Percentiles rank a stretch among this genome's conserved stretches.
These are phyloP conservation scores for Eimeria tenella DNA, from an alignment of 169 alveolate genomes.

Conservation along the genomic window DNA sequence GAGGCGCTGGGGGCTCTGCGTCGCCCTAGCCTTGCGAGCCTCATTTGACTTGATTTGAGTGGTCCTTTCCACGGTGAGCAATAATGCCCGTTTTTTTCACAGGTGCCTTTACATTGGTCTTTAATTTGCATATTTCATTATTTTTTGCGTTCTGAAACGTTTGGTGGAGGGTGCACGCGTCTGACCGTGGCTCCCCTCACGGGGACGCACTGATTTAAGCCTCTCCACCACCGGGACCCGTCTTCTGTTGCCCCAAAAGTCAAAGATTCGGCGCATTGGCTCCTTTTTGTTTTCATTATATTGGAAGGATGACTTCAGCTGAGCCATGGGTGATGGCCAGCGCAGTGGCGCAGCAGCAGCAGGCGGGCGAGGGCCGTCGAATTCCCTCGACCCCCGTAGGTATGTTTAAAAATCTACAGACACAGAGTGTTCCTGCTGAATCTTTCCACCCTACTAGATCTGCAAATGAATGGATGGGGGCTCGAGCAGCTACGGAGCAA, in stretches of 20 bases:
- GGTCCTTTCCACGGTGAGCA: too few relatives aligned
- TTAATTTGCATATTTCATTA: not conserved
- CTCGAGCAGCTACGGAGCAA: constrained; percentile 21
- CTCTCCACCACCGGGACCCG: not conserved
- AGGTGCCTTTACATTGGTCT: not conserved
- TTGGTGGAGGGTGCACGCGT: not conserved
- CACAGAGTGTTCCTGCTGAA: constrained; percentile 35
- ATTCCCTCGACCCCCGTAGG: not conserved
- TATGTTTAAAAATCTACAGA: not conserved
- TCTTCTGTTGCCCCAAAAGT: not conserved
- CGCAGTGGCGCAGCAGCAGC: not conserved
- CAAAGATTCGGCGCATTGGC: not conserved
- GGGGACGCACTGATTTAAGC: not conserved
- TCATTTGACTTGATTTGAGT: too few relatives aligned
- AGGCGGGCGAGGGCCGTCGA: not conserved
- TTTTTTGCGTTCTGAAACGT: not conserved
- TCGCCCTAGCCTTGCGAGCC: too few relatives aligned
- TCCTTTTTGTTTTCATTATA: not conserved
- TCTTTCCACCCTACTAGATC: not conserved
- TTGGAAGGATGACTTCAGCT: not conserved
- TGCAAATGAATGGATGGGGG: not conserved
- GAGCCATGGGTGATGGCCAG: constrained; percentile 12
- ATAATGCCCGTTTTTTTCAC: too few relatives aligned
- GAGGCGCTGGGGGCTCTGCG: too few relatives aligned
- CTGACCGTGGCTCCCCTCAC: not conserved